phyloP scores from a whole-genome alignment of 208 protist species.

The Trypanosoma theileri region DNA sequence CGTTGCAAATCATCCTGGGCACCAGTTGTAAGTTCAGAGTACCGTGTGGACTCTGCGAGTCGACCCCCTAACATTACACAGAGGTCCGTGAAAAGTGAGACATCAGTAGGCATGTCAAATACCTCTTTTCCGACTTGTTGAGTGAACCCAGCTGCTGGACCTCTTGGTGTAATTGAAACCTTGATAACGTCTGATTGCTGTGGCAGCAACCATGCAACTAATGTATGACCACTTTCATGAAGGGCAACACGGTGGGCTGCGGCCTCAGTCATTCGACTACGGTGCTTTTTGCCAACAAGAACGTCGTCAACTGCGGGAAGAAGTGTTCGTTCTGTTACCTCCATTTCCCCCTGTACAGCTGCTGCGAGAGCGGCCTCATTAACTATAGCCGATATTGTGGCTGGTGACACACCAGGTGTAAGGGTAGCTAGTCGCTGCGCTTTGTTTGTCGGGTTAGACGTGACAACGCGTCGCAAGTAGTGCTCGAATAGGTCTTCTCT shows the following conservation, averaged over 20 bases:
- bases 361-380: constrained; percentile 91
- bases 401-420: constrained; percentile 90
- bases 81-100: constrained; percentile 92
- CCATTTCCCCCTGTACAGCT: constrained; percentile 89
- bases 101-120: constrained; percentile 82
- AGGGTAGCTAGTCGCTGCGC: constrained; percentile 59
- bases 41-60: constrained; percentile 93
- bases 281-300: constrained; percentile 84
- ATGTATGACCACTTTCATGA: constrained; percentile 96
- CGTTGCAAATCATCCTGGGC: constrained; percentile 92
- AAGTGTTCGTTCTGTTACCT: constrained; percentile 74
- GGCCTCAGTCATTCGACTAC: constrained; percentile 59
- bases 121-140: constrained; percentile 80
- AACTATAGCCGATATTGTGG: constrained; percentile 91
- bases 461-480: constrained; percentile 63
- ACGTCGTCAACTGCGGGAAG: constrained; percentile 86
- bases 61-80: constrained; percentile 95
- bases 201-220: constrained; percentile 93
- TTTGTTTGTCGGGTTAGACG: constrained; percentile 30
- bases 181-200: constrained; percentile 93
- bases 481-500: constrained; percentile 71
- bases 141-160: constrained; percentile 73
- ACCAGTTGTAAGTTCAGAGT: constrained; percentile 88
- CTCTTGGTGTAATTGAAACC: constrained; percentile 95
- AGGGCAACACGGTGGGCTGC: constrained; percentile 75